Evolutionary conservation across 345 rosid genomes (phyloP), one percentile per base, ranked within the genome.

Genomic region (Geranium brycei): DNA sequence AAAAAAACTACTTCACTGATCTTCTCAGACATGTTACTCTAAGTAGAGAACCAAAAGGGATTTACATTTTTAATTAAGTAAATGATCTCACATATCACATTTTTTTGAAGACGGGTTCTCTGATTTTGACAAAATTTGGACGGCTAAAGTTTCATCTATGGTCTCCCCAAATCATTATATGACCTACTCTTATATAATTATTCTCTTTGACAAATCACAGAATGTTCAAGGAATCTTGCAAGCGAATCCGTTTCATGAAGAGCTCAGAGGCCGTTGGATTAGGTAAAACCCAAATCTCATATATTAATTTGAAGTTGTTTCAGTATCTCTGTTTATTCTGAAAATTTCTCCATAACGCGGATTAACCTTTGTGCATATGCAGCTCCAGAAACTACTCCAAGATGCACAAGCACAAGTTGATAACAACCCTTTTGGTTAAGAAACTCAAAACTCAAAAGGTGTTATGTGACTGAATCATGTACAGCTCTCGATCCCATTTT

Each of bases 171-270:
- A 47, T 8, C 11, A 47, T 47, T 47, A 47, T 7, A 10, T 47
- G 53, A 47, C 10, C 53, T 3, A 13, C 15, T 47, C 41, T 47
- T 10, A 19, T 23, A 5, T 16, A 7, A 17, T 23, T 31, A 0
- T 8, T 28, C 35, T 65, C 12, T 47, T 3, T 47, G 53, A 13
- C 53, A 17, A 31, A 59, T 17, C 15, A 51, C 30, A 71, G 71
- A 59, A 67, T 67, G 70, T 72, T 72, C 64, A 19, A 38, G 0
- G 68, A 66, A 38, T 72, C 71, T 5, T 72, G 75, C 64, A 72
- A 72, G 64, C 75, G 71, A 19, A 66, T 72, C 31, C 60, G 64
- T 51, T 19, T 72, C 31, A 62, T 62, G 75, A 63, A 59, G 47
- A 63, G 58, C 58, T 59, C 71, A 1, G 64, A 67, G 19, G 70